Evolutionary conservation across 1,139 yeast species (phyloP).

Genomic region (Candida labiduridarum): DNA sequence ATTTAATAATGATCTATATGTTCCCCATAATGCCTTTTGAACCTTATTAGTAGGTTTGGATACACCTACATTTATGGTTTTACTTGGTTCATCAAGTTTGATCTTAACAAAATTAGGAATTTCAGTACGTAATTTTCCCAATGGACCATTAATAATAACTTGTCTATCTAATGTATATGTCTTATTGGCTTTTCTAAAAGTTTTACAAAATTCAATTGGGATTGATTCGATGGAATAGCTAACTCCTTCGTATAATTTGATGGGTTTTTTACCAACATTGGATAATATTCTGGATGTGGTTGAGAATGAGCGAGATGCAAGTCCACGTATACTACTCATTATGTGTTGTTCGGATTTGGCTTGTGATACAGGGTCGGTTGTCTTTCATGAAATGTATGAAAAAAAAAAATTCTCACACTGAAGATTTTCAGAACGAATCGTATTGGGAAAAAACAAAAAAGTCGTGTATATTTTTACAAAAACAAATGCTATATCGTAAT

Average conservation of each 20-base stretch:
- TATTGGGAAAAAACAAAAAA: neutral
- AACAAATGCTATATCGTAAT: neutral
- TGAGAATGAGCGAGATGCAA: slow-evolving; percentile 22
- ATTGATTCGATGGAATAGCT: slow-evolving; percentile 36
- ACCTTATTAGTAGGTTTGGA: slow-evolving; percentile 57
- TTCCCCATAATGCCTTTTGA: slow-evolving; percentile 96
- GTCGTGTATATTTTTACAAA: neutral
- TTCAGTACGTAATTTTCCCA: slow-evolving; percentile 63
- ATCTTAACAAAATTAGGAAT: slow-evolving; percentile 74
- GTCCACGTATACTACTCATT: neutral
- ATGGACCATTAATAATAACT: slow-evolving; percentile 78
- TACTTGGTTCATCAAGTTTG: slow-evolving; percentile 22
- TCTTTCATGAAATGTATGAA: too few relatives aligned
- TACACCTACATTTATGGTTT: slow-evolving; percentile 56
- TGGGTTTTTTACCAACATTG: slow-evolving; percentile 46
- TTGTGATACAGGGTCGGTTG: too few relatives aligned
- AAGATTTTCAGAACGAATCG: neutral
- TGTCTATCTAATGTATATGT: slow-evolving; percentile 60
- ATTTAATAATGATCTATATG: slow-evolving; percentile 75
- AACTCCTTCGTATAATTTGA: slow-evolving; percentile 36
- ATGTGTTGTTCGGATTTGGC: neutral
- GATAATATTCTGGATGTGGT: slow-evolving; percentile 32
- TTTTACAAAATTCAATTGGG: slow-evolving; percentile 49
- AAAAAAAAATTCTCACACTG: neutral
- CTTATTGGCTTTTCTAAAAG: slow-evolving; percentile 70